These are phyloP conservation scores for Lyophyllum semitale DNA, from an alignment of 768 basidiomycete genomes.

Conservation along the genomic window DNA sequence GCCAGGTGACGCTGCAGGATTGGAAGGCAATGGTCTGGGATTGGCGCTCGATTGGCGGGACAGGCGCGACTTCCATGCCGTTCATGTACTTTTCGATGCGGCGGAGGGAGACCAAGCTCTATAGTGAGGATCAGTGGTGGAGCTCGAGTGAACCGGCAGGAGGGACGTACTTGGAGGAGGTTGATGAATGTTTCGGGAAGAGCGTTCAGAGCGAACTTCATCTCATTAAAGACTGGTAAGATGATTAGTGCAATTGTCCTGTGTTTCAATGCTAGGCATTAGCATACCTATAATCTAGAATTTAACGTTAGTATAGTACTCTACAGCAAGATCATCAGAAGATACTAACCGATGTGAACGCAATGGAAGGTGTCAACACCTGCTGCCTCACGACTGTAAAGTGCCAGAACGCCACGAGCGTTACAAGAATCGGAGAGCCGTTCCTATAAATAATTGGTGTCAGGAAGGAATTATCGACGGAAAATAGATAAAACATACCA, in stretches of 20 bases:
- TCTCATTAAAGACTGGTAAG: slow-evolving; percentile 73
- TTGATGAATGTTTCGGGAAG: no score
- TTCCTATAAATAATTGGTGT: slow-evolving; percentile 39
- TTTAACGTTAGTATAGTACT: slow-evolving; percentile 48
- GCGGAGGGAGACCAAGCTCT: slow-evolving; percentile 82
- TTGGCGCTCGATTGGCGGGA: no score
- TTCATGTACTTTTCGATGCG: slow-evolving; percentile 91
- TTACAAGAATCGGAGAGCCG: slow-evolving; percentile 68
- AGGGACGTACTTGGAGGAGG: slow-evolving; percentile 40
- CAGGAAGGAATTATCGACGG: neutral
- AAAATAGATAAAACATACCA: slow-evolving; percentile 50
- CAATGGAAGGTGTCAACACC: slow-evolving; percentile 78
- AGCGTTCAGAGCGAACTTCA: slow-evolving; percentile 86
- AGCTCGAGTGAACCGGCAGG: neutral
- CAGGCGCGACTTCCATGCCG: no score
- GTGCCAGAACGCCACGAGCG: slow-evolving; percentile 66
- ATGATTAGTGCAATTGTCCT: neutral
- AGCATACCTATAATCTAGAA: slow-evolving; percentile 50
- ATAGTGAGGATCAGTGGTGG: neutral
- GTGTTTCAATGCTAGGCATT: no score
- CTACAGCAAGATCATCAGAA: slow-evolving; percentile 19
- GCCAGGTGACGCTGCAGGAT: slow-evolving; percentile 91
- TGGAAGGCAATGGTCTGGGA: no score
- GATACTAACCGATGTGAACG: slow-evolving; percentile 68
- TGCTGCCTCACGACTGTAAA: no score